These are phyloP conservation scores for Phytopythium aichiense DNA, from an alignment of 352 stramenopile genomes.

Conservation along the genomic window DNA sequence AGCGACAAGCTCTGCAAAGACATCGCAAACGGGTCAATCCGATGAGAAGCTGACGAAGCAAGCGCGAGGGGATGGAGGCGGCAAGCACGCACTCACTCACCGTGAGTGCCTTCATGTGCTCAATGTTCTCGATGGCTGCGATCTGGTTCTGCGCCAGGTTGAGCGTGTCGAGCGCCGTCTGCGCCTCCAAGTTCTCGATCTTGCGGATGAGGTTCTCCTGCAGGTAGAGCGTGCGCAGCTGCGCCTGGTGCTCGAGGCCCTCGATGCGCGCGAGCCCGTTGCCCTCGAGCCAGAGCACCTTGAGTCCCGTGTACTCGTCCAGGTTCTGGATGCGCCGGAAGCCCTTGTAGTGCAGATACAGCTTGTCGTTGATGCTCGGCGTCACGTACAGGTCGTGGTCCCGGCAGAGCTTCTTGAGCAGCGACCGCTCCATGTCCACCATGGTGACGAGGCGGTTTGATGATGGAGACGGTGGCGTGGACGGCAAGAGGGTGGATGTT, in stretches of 20 bases:
- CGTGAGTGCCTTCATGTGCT: constrained; percentile 63
- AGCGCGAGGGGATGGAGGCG: background rate
- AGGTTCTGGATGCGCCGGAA: constrained; percentile 93
- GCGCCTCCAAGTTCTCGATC: constrained; percentile 79
- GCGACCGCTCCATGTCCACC: constrained; percentile 88
- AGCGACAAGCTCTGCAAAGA: constrained; percentile 51
- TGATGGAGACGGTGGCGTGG: background rate
- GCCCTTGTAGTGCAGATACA: constrained; percentile 97
- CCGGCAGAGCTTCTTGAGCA: constrained; percentile 87
- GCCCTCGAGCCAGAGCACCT: constrained; percentile 93
- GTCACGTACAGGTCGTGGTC: constrained; percentile 91
- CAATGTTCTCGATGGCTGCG: constrained; percentile 67
- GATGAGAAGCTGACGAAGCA: background rate
- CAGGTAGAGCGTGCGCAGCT: constrained; percentile 90
- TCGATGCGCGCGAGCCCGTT: constrained; percentile 91
- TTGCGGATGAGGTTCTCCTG: constrained; percentile 95
- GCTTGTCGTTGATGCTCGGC: constrained; percentile 92
- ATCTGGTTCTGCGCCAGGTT: constrained; percentile 86
- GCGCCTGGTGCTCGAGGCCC: constrained; percentile 80
- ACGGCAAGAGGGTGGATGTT: background rate
- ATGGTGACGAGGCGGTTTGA: constrained; percentile 16
- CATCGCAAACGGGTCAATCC: background rate
- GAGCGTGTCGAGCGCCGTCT: constrained; percentile 60
- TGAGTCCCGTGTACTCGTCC: constrained; percentile 93
- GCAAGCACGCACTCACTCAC: constrained; percentile 23